Evolutionary conservation across 2,329 filamentous ascomycete species (phyloP).

Genomic region (Microsporum ferrugineum): DNA sequence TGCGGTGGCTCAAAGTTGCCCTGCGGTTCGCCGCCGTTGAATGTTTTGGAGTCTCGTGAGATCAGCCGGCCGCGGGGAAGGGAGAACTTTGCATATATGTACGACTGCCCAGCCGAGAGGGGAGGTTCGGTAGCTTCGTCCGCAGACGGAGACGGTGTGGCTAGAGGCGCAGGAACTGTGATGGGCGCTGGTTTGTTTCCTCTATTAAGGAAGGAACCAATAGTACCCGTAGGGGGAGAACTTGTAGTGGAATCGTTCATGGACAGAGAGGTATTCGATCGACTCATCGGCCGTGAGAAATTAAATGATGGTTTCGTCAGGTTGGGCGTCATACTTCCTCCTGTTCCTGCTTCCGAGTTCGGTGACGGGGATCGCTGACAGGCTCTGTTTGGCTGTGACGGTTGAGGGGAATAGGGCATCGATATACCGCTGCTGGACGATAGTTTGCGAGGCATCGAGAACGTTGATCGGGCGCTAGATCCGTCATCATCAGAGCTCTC

Average conservation of each 20-base stretch:
- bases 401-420: slow-evolving; percentile 50
- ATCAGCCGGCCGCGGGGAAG: slow-evolving; percentile 72
- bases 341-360: slow-evolving; percentile 52
- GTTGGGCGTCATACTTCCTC: slow-evolving; percentile 49
- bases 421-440: slow-evolving; percentile 60
- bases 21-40: not conserved
- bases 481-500: slow-evolving; percentile 62
- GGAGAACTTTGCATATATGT: slow-evolving; percentile 74
- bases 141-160: not conserved
- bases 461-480: slow-evolving; percentile 49
- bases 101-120: slow-evolving; percentile 51
- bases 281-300: slow-evolving; percentile 80
- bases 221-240: not conserved
- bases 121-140: slow-evolving; percentile 20
- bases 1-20: slow-evolving; percentile 38
- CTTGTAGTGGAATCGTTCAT: slow-evolving; percentile 21
- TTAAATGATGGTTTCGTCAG: slow-evolving; percentile 72
- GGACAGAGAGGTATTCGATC: slow-evolving; percentile 34
- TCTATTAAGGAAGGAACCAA: slow-evolving; percentile 12
- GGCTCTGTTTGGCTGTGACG: slow-evolving; percentile 46
- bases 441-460: slow-evolving; percentile 62
- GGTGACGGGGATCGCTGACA: slow-evolving; percentile 72
- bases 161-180: slow-evolving; percentile 17
- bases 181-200: slow-evolving; percentile 25
- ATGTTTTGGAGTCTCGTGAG: slow-evolving; percentile 48